Conservation (phyloP, 805 yeast species). For the Cyberlindnera euphorbiae region DNA sequence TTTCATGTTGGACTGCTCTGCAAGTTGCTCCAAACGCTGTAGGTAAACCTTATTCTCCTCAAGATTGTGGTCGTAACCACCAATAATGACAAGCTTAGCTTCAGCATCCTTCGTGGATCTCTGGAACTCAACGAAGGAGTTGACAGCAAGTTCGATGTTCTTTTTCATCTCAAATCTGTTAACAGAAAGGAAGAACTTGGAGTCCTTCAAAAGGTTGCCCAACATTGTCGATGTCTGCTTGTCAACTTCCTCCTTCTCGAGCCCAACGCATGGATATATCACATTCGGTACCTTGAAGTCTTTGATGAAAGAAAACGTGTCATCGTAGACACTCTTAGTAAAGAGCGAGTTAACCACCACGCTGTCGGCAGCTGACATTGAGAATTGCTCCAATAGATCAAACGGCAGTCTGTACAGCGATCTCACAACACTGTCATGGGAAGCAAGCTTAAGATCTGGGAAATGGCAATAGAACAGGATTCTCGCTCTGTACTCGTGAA, state of each 20-base stretch:
- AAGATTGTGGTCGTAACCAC: constrained; percentile 83
- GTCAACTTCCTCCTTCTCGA: constrained; percentile 28
- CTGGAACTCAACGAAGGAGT: constrained; percentile 50
- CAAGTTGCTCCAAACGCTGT: constrained; percentile 48
- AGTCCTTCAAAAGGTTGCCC: constrained; percentile 17
- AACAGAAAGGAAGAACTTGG: constrained; percentile 57
- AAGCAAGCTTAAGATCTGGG: constrained; percentile 81
- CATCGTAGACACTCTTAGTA: constrained; percentile 63
- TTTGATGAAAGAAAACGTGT: constrained; percentile 48
- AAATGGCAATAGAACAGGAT: constrained; percentile 91
- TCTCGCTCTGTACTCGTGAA: constrained; percentile 40
- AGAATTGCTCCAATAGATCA: constrained; percentile 76
- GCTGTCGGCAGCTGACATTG: constrained; percentile 70
- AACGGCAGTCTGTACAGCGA: constrained; percentile 74
- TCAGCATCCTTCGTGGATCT: constrained; percentile 3
- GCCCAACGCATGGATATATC: constrained; percentile 62
- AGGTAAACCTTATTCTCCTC: constrained; percentile 72
- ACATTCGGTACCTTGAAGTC: constrained; percentile 29
- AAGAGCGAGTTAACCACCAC: constrained; percentile 86
- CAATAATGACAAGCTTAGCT: constrained; percentile 65
- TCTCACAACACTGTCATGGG: constrained; percentile 50
- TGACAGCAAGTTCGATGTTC: constrained; percentile 72
- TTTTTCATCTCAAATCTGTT: constrained; percentile 90
- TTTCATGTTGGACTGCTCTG: constrained; percentile 40
- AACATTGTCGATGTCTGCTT: constrained; percentile 14